These are phyloP conservation scores for Tolypocladium amazonense DNA, from an alignment of 2,329 filamentous ascomycete genomes.

Conservation along the genomic window DNA sequence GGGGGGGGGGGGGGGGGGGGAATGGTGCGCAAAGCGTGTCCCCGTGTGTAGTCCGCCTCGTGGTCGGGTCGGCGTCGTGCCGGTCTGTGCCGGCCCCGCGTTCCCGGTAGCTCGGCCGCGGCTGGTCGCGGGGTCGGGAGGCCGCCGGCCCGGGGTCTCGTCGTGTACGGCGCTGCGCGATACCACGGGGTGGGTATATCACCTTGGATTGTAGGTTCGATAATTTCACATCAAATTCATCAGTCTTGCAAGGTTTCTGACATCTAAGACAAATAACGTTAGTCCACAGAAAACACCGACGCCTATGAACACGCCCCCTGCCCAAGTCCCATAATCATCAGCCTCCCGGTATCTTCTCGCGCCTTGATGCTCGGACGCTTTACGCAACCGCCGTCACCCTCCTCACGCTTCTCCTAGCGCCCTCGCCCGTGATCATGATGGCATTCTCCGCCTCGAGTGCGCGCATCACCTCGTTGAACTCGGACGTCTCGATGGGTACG, in stretches of 20 bases:
- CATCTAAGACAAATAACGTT: neutral
- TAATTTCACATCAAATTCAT: neutral
- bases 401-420: slow-evolving; percentile 69
- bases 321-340: neutral
- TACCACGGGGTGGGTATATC: too few relatives aligned
- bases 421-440: slow-evolving; percentile 74
- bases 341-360: neutral
- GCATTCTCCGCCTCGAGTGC: slow-evolving; percentile 75
- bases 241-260: neutral
- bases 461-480: slow-evolving; percentile 76
- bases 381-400: slow-evolving; percentile 49
- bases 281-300: slow-evolving; percentile 1
- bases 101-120: too few relatives aligned
- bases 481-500: slow-evolving; percentile 60
- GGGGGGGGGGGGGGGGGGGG: too few relatives aligned
- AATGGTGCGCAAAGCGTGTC: too few relatives aligned
- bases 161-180: too few relatives aligned
- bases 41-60: too few relatives aligned
- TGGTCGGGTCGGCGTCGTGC: too few relatives aligned
- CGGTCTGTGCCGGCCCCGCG: too few relatives aligned
- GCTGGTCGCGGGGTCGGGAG: too few relatives aligned
- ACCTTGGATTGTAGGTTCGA: neutral
- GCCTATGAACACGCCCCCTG: neutral
- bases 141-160: too few relatives aligned
- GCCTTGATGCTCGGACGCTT: neutral